These are phyloP conservation scores for Peronospora farinosa DNA, from an alignment of 352 stramenopile genomes.

Conservation along the genomic window DNA sequence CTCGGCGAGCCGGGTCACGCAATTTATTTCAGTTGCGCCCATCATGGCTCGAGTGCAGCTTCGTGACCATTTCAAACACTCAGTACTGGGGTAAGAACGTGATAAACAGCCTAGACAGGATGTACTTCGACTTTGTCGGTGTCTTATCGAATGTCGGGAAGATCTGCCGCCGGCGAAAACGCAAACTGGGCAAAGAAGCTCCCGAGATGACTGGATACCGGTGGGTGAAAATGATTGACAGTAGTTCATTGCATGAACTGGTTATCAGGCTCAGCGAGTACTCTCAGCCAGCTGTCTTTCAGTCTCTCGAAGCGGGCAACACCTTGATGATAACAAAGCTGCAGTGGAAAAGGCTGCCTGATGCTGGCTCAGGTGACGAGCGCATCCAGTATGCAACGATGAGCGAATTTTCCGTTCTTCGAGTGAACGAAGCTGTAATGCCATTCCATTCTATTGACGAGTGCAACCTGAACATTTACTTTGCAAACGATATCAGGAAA, in stretches of 20 bases:
- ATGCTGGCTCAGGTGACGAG: neutral
- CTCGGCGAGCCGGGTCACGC: neutral
- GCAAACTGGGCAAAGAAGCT: constrained; percentile 8
- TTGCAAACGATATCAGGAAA: constrained; percentile 30
- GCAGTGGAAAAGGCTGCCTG: constrained; percentile 28
- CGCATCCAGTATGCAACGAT: constrained; percentile 40
- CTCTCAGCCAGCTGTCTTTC: constrained; percentile 44
- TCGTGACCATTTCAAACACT: constrained; percentile 34
- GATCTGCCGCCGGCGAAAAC: constrained; percentile 33
- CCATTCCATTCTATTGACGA: constrained; percentile 36
- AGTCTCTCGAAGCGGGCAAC: constrained; percentile 40
- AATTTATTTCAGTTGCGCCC: constrained; percentile 9
- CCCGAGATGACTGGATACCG: constrained; percentile 29
- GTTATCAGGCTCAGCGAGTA: constrained; percentile 37
- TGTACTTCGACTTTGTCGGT: constrained; percentile 65
- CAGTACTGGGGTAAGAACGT: constrained; percentile 20
- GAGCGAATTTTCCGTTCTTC: constrained; percentile 36
- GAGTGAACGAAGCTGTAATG: constrained; percentile 28
- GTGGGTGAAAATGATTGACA: constrained; percentile 64
- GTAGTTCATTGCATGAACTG: constrained; percentile 39
- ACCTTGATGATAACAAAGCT: constrained; percentile 56
- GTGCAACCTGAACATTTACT: constrained; percentile 31
- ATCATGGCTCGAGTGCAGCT: constrained; percentile 43
- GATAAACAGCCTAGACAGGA: constrained; percentile 8
- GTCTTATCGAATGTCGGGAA: constrained; percentile 48